Conservation (phyloP, 2,329 filamentous ascomycete species). For the Ophiostoma sp. region DNA sequence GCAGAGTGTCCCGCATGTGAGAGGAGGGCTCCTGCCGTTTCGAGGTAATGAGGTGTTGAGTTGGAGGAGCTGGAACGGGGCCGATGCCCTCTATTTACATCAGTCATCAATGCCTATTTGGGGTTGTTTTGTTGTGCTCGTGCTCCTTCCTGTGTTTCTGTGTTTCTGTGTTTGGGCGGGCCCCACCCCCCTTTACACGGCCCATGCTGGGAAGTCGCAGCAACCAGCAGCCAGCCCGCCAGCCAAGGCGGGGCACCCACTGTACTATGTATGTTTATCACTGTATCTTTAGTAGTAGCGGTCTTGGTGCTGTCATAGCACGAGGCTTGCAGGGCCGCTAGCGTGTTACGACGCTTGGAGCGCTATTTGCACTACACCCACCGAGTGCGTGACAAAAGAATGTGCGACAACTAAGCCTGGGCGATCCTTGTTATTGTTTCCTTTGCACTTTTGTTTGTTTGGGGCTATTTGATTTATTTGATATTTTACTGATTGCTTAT, state of each 20-base stretch:
- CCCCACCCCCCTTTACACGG: conserved; percentile 7
- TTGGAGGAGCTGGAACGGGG: not conserved
- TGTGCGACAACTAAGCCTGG: not conserved
- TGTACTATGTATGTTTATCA: not conserved
- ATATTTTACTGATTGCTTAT: not conserved
- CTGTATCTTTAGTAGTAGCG: not conserved
- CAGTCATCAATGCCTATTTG: not conserved
- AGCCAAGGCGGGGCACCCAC: not conserved
- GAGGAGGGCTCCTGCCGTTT: not conserved
- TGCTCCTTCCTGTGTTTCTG: conserved; percentile 1
- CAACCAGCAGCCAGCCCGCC: not conserved
- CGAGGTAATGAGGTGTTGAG: not conserved
- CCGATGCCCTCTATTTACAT: conserved; percentile 8
- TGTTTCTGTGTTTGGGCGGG: not conserved
- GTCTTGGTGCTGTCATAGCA: conserved; percentile 1
- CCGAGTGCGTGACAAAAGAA: not conserved
- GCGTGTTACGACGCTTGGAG: not conserved
- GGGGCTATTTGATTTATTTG: not conserved
- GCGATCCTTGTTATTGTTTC: no score
- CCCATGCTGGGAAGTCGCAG: conserved; percentile 5
- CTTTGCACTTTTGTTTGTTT: no score
- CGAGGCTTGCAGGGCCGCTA: conserved; percentile 1
- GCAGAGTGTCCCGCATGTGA: not conserved
- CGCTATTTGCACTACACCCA: not conserved
- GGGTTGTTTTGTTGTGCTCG: conserved; percentile 10